Base-by-base conservation (phyloP, 2,329 filamentous ascomycete species). In the Calonectria pseudoreteaudii region DNA sequence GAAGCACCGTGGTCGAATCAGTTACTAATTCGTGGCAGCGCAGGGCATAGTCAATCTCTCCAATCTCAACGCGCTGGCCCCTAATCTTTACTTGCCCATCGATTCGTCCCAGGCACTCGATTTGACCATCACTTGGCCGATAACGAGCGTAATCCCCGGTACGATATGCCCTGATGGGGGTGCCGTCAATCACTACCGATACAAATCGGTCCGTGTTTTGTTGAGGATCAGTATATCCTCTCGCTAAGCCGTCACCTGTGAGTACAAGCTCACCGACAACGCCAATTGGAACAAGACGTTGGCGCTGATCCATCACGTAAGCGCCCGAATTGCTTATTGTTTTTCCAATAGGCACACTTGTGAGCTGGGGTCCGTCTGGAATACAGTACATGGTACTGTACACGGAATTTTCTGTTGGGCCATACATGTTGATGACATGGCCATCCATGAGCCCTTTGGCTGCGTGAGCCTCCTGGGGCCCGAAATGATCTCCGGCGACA, bases 21-120 rank as follows among this genome's bases (percentile, higher is more conserved):
- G 28, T 20, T 9, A 56, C 52, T 2, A 9, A 34, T 4, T 11
- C 11, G 30, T 60, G 34, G 16, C 56, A 36, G n/a, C 53, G 53
- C 30, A 60, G 9, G 16, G 23, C 81, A 0, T 81, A 79, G 2
- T 82, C 82, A 0, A 84, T 83, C 53, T 83, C 80, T 0, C 3
- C 69, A 38, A 74, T 78, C 47, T 81, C 77, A 9, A 83, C 81
- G 68, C 23, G 0, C 14, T 74, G 8, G 78, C 82, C 44, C 82
- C 78, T 34, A 80, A 83, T 79, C 81, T 82, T 1, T 80, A 84
- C 3, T 73, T 82, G 56, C 80, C 82, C 83, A 8, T 78, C 80
- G 0, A 75, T 75, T 30, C 56, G 56, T 1, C 56, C 53, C 30
- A 58, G 26, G n/a, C 30, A 58, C 8, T 58, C 53, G 20, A 58